A percentile compares a stretch with the other conserved stretches of the same genome.
phyloP scores from a whole-genome alignment of 78 protist genomes.

The Guillardia theta region DNA sequence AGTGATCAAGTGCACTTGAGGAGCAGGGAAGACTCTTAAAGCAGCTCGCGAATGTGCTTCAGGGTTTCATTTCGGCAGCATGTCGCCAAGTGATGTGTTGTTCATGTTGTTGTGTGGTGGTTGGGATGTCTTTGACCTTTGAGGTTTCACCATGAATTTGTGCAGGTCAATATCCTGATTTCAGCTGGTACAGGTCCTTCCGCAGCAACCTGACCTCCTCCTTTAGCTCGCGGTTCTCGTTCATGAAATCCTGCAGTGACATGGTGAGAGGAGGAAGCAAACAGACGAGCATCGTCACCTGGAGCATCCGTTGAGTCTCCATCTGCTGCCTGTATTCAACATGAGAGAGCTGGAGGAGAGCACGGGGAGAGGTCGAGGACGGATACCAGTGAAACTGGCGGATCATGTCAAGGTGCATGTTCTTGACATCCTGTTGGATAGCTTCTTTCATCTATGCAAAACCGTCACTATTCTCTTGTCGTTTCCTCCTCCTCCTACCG shows the following conservation, averaged over 20 bases:
- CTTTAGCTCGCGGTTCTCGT: not conserved
- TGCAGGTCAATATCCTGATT: too few species aligned
- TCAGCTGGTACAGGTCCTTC: not conserved
- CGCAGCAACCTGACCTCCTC: not conserved
- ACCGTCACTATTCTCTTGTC: too few species aligned
- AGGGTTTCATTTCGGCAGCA: too few species aligned
- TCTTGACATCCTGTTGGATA: not conserved
- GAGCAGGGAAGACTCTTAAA: too few species aligned
- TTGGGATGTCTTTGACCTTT: too few species aligned
- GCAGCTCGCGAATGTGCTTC: too few species aligned
- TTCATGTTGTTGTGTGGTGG: too few species aligned
- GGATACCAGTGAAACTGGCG: constrained; percentile 38
- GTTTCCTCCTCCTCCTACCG: not conserved
- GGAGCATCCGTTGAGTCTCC: not conserved
- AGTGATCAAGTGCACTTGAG: too few species aligned
- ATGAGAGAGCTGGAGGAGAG: too few species aligned
- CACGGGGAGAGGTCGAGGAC: too few species aligned
- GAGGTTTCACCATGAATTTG: too few species aligned
- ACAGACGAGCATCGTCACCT: not conserved
- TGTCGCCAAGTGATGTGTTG: too few species aligned
- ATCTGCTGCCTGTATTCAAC: not conserved
- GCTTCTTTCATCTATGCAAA: not conserved
- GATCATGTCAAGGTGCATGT: constrained; percentile 23
- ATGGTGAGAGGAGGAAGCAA: not conserved
- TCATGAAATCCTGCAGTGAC: not conserved